These are phyloP conservation scores for Pyricularia grisea DNA, from an alignment of 2,329 filamentous ascomycete species.

Conservation along the genomic window DNA sequence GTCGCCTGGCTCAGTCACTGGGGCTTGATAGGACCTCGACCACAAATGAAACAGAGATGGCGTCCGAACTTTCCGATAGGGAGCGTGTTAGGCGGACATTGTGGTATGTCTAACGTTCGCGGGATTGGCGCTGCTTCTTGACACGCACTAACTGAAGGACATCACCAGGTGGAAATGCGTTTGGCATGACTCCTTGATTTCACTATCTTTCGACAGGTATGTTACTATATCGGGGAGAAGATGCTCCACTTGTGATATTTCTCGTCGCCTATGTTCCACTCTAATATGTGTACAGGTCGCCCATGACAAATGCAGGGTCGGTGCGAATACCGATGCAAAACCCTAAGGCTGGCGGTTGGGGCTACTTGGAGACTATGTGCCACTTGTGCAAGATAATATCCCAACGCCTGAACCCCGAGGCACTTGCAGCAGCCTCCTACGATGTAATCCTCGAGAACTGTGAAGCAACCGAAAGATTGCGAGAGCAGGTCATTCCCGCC, in stretches of 20 bases:
- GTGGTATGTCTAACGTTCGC: constrained; percentile 29
- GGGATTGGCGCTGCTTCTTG: background rate
- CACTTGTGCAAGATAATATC: constrained; percentile 53
- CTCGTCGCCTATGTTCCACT: background rate
- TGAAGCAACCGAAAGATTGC: constrained; percentile 41
- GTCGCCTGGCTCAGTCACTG: constrained; percentile 54
- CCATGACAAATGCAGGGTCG: constrained; percentile 52
- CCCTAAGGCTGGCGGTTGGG: constrained; percentile 35
- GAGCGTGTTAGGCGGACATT: constrained; percentile 46
- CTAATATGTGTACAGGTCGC: constrained; percentile 28
- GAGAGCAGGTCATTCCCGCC: constrained; percentile 36
- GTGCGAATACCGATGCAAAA: constrained; percentile 41
- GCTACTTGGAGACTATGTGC: constrained; percentile 58
- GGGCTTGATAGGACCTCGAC: constrained; percentile 56
- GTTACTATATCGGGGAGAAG: constrained; percentile 3
- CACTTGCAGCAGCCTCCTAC: constrained; percentile 38
- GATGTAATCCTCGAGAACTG: constrained; percentile 49
- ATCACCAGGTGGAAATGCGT: constrained; percentile 46
- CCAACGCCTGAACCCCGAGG: constrained; percentile 45
- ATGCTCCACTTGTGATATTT: background rate
- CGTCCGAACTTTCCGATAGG: constrained; percentile 36
- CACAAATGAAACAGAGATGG: constrained; percentile 32
- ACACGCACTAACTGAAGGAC: background rate
- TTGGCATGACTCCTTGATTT: constrained; percentile 59
- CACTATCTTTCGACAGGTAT: constrained; percentile 55